Percentiles rank a stretch among this genome's conserved stretches.
Evolutionary conservation across 176 grass and related monocot genomes (phyloP).

Genomic region (Musa schizocarpa): DNA sequence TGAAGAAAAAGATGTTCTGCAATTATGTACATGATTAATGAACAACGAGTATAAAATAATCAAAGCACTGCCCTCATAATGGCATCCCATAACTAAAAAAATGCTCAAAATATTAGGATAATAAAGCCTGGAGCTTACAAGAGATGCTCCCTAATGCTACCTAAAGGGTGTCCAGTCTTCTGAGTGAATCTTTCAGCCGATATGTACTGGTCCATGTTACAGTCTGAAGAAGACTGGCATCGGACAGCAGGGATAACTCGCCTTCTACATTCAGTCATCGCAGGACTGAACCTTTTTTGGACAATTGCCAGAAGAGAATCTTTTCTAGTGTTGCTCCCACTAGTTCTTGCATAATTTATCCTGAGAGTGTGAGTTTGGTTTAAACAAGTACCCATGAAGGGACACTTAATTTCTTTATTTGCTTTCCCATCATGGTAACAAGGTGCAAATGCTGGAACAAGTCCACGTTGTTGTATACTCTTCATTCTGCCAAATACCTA

Average conservation of each 20-base stretch:
- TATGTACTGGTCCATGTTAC: constrained; percentile 20
- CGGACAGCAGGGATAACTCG: constrained; percentile 19
- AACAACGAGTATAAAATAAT: neutral
- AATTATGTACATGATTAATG: neutral
- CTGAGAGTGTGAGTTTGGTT: neutral
- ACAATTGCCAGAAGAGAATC: neutral
- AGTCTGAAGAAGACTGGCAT: constrained; percentile 35
- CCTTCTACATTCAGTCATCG: constrained; percentile 20
- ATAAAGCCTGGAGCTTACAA: constrained; percentile 34
- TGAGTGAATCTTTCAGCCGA: constrained; percentile 2
- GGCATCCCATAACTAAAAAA: neutral
- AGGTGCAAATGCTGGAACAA: constrained; percentile 1
- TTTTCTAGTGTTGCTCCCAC: neutral
- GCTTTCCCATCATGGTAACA: neutral
- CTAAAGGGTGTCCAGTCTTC: constrained; percentile 25
- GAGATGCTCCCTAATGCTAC: constrained; percentile 15
- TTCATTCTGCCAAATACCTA: constrained; percentile 20
- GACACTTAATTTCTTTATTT: constrained; percentile 20
- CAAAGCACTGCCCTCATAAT: neutral
- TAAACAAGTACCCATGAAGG: constrained; percentile 5
- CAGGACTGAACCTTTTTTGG: constrained; percentile 6
- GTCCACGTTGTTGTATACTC: constrained; percentile 17
- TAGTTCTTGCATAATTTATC: neutral
- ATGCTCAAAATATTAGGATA: neutral
- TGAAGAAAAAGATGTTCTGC: neutral